A percentile compares a stretch with the other conserved stretches of the same genome.
phyloP scores from a whole-genome alignment of 345 rosid genomes.

The Laguncularia racemosa region DNA sequence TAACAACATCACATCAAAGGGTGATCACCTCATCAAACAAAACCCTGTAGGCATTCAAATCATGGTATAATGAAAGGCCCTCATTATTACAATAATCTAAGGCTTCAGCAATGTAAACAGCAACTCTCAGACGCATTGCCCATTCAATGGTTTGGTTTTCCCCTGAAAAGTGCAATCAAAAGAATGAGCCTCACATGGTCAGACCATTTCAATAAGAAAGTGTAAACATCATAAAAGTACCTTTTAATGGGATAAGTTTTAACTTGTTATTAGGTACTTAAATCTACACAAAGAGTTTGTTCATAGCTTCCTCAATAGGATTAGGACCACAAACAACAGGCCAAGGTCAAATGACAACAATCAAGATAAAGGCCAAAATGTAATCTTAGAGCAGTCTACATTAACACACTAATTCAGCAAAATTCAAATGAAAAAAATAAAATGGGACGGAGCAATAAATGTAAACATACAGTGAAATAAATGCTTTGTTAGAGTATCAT shows the following conservation, averaged over 20 bases:
- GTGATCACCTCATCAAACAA: slow-evolving; percentile 85
- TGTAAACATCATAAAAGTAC: too few relatives aligned
- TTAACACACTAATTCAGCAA: too few relatives aligned
- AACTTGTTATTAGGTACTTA: too few relatives aligned
- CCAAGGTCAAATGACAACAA: too few relatives aligned
- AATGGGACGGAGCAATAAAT: slow-evolving; percentile 3
- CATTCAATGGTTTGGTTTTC: slow-evolving; percentile 93
- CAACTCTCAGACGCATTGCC: slow-evolving; percentile 96
- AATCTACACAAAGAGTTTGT: not conserved
- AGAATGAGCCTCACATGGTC: slow-evolving; percentile 10
- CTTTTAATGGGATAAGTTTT: too few relatives aligned
- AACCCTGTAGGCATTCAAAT: slow-evolving; percentile 94
- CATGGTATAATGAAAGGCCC: slow-evolving; percentile 88
- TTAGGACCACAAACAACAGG: too few relatives aligned
- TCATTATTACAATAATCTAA: slow-evolving; percentile 75
- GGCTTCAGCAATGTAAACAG: slow-evolving; percentile 83
- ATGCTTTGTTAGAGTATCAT: slow-evolving; percentile 96
- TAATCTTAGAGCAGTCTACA: too few relatives aligned
- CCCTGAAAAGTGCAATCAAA: slow-evolving; percentile 43
- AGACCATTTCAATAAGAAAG: not conserved
- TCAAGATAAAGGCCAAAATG: too few relatives aligned
- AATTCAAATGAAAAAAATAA: not conserved
- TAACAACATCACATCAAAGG: slow-evolving; percentile 3
- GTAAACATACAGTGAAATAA: slow-evolving; percentile 70
- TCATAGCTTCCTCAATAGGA: not conserved